These are phyloP conservation scores for Coemansia sp. DNA, from an alignment of 371 early-diverging fungal species.

Conservation along the genomic window DNA sequence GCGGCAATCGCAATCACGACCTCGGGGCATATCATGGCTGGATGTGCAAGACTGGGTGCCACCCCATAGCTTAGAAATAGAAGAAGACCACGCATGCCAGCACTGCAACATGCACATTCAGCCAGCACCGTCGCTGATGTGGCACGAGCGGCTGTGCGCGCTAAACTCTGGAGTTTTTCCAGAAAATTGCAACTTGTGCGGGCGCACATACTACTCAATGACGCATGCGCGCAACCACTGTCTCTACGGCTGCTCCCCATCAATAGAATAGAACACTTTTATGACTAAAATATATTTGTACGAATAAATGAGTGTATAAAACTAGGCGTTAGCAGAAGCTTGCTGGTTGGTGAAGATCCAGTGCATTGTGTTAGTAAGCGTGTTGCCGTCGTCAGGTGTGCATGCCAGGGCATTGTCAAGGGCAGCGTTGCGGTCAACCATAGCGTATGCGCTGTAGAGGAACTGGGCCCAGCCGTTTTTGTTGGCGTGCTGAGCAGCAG, in stretches of 20 bases:
- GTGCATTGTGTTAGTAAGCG: conserved; percentile 49
- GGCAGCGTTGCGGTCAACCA: conserved; percentile 42
- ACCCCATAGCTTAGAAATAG: not conserved
- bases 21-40: conserved; percentile 35
- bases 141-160: conserved; percentile 44
- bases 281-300: not conserved
- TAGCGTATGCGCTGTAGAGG: conserved; percentile 44
- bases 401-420: conserved; percentile 12
- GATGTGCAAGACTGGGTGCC: conserved; percentile 12
- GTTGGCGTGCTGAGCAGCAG: conserved; percentile 27
- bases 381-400: conserved; percentile 52
- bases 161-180: conserved; percentile 13
- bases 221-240: conserved; percentile 40
- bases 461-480: conserved; percentile 50
- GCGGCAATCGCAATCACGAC: conserved; percentile 2
- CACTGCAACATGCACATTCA: conserved; percentile 38
- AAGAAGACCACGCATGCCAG: not conserved
- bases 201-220: conserved; percentile 14
- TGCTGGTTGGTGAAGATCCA: conserved; percentile 50
- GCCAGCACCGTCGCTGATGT: conserved; percentile 24
- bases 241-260: conserved; percentile 38
- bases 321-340: not conserved
- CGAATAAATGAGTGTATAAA: not conserved
- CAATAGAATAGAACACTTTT: not conserved
- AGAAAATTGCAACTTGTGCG: conserved; percentile 18